Percentiles rank a stretch among this genome's conserved stretches.
Evolutionary conservation across 148 eudicot genomes (phyloP).

Genomic region (Silene uniflora): DNA sequence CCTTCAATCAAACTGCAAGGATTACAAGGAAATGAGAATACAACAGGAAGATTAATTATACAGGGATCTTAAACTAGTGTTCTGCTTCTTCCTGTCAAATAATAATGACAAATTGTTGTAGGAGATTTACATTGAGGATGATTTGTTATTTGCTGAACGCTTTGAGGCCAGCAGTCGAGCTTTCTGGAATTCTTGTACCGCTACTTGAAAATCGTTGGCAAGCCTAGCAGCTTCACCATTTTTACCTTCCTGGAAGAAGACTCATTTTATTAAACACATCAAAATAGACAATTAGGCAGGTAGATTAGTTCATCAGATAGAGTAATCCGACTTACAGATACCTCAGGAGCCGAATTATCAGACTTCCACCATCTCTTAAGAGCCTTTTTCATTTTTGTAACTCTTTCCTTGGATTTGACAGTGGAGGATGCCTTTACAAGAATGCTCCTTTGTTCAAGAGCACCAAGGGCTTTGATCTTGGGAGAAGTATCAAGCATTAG

Average conservation of each 20-base stretch:
- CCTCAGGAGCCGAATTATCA: constrained; percentile 18
- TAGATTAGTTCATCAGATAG: background rate
- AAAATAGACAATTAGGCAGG: background rate
- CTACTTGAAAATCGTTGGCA: constrained; percentile 57
- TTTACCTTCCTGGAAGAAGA: constrained; percentile 39
- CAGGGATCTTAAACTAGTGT: background rate
- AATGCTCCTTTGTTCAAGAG: constrained; percentile 25
- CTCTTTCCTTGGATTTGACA: constrained; percentile 10
- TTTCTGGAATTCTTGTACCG: constrained; percentile 55
- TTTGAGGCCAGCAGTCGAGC: constrained; percentile 59
- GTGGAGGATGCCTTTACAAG: background rate
- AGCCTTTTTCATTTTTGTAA: constrained; percentile 9
- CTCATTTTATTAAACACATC: background rate
- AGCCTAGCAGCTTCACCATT: constrained; percentile 58
- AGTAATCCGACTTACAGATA: constrained; percentile 24
- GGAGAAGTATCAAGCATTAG: constrained; percentile 53
- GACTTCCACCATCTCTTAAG: constrained; percentile 9
- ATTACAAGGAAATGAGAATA: constrained; percentile 1
- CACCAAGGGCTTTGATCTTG: constrained; percentile 49
- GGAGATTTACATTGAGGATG: constrained; percentile 20
- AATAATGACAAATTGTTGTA: background rate
- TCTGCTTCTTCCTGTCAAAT: background rate
- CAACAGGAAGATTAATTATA: background rate
- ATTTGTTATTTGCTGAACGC: constrained; percentile 51
- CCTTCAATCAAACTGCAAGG: background rate